A percentile compares a stretch with the other conserved stretches of the same genome.
These are phyloP conservation scores for Acer negundo DNA, from an alignment of 345 rosid species.

Conservation along the genomic window DNA sequence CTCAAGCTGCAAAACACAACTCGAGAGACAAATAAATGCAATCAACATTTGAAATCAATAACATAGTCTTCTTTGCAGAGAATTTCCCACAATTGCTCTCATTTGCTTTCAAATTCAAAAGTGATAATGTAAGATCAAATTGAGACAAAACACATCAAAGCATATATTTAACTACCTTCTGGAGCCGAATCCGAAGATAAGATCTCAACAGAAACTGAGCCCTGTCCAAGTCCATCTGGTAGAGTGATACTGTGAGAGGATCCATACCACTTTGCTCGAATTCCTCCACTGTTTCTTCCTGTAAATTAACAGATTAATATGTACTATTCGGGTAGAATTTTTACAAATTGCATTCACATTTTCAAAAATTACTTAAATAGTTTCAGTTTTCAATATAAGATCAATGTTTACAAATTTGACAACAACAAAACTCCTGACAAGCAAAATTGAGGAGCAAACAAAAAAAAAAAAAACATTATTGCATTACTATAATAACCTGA, in stretches of 20 bases:
- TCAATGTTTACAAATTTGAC: neutral
- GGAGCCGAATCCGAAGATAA: constrained; percentile 81
- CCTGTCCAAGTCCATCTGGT: constrained; percentile 87
- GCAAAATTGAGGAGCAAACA: too few relatives aligned
- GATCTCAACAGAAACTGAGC: constrained; percentile 84
- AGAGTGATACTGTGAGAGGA: constrained; percentile 74
- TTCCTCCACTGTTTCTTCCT: constrained; percentile 64
- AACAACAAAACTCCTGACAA: too few relatives aligned
- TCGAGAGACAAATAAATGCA: neutral
- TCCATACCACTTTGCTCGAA: constrained; percentile 44
- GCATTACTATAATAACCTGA: neutral
- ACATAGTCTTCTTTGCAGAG: neutral
- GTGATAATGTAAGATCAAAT: neutral
- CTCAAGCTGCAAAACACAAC: constrained; percentile 58
- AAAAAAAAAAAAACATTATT: too few relatives aligned
- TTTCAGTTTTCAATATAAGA: neutral
- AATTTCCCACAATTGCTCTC: neutral
- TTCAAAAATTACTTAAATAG: neutral
- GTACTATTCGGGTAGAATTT: too few relatives aligned
- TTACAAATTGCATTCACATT: neutral
- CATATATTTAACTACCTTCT: constrained; percentile 50
- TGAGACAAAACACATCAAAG: neutral
- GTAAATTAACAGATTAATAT: constrained; percentile 2
- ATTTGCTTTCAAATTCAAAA: neutral
- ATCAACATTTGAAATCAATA: neutral